Base-by-base conservation (phyloP, 1,284 basidiomycete species). In the Ustilago shanxiensis region DNA sequence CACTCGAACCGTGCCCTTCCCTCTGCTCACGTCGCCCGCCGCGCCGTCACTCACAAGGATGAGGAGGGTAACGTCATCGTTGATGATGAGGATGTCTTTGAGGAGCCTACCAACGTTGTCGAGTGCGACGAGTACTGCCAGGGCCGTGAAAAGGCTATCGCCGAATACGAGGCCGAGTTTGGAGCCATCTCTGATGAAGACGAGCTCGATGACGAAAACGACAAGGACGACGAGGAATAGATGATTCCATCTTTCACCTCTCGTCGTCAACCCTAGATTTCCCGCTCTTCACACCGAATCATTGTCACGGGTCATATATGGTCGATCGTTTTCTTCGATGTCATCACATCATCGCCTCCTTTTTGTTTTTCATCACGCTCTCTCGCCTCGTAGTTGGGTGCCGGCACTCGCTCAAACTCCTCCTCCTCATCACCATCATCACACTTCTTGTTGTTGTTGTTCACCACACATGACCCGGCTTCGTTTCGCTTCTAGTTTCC, bases 1-100 rank as follows among this genome's bases (percentile, higher is more conserved):
- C 63, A 77, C 71, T 77, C 75, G 60, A 71, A 77, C 75, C 75
- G 75, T 20, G 75, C 75, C 1, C 62, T 78, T 9, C 71, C 76
- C 47, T 53, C 69, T 9, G 47, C 66, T 2, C 69, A 70, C 71
- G 59, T 57, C 37, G 71, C 66, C 14, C 63, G 64, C 22, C 71
- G 76, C 44, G 67, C 41, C 44, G 41, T 62, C 45, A 70, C 63
- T 35, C 76, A 78, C 72, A 53, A 60, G 60, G 76, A 78, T 58
- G 71, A 70, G 60, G 76, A 78, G 16, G 76, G 76, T 53, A 62
- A 71, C 76, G 60, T 56, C 29, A 62, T 74, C 39, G 55, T 74
- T 29, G 76, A 78, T 51, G 76, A 78, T 52, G 76, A 78, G 39
- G 68, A 72, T 59, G 31, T 44, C 39, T 65, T 68, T 31, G 76